Conservation (phyloP, 768 basidiomycete species). For the Lepiota brunneoincarnata region DNA sequence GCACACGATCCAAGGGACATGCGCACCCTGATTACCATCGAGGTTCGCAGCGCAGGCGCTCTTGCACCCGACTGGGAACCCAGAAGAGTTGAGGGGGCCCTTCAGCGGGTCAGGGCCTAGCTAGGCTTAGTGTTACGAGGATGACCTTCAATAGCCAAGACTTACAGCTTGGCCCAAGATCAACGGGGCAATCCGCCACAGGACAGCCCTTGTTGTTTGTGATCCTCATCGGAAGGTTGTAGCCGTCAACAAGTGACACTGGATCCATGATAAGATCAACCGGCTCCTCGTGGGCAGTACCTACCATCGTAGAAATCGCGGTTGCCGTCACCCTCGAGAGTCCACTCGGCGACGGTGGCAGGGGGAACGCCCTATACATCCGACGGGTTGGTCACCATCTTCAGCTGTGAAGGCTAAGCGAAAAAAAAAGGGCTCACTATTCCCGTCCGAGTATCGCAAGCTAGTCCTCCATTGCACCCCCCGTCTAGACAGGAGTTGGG, state of each 20-base stretch:
- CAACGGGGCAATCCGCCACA: constrained; percentile 48
- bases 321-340: constrained; percentile 38
- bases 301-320: constrained; percentile 58
- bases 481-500: constrained; percentile 55
- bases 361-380: constrained; percentile 49
- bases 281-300: constrained; percentile 1
- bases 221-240: constrained; percentile 53
- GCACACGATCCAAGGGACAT: neutral
- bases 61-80: constrained; percentile 50
- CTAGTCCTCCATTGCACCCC: constrained; percentile 62
- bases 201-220: constrained; percentile 46
- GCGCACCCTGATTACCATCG: constrained; percentile 26
- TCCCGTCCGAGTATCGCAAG: constrained; percentile 44
- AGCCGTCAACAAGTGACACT: constrained; percentile 62
- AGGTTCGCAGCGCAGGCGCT: constrained; percentile 43
- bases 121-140: neutral
- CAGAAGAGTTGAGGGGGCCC: constrained; percentile 45
- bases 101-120: constrained; percentile 41
- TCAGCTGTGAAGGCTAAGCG: too few species aligned
- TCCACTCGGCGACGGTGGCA: constrained; percentile 66
- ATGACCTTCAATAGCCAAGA: neutral
- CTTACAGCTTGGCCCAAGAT: constrained; percentile 51
- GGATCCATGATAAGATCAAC: neutral
- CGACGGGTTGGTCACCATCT: neutral
- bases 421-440: constrained; percentile 28